Percentiles rank a stretch among this genome's conserved stretches.
Evolutionary conservation across 2,329 filamentous ascomycete genomes (phyloP).

Genomic region (Aspergillus sp.): DNA sequence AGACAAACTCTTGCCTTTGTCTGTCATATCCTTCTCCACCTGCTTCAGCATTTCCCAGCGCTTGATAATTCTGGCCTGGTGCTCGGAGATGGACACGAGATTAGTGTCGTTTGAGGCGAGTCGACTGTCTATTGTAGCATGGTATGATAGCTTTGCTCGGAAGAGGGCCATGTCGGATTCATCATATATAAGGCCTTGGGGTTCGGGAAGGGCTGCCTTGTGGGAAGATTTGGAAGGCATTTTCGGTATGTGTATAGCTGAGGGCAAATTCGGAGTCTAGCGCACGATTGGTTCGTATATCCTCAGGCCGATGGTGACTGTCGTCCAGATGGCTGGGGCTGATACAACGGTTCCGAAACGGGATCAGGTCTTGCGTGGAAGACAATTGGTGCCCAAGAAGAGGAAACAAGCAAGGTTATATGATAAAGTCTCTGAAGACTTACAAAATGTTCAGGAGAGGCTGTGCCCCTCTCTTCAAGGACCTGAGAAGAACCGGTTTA

Average conservation of each 20-base stretch:
- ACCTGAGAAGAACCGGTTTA: slow-evolving; percentile 8
- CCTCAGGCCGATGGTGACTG: neutral
- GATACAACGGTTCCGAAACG: neutral
- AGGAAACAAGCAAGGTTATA: neutral
- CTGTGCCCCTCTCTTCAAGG: neutral
- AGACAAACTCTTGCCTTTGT: slow-evolving; percentile 31
- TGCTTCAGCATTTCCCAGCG: slow-evolving; percentile 37
- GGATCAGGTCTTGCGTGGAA: neutral
- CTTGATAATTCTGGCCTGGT: slow-evolving; percentile 35
- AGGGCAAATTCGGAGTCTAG: neutral
- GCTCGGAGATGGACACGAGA: slow-evolving; percentile 33
- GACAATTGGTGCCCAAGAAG: neutral
- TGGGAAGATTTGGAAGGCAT: slow-evolving; percentile 28
- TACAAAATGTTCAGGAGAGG: neutral
- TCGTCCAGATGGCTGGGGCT: neutral
- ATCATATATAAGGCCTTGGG: slow-evolving; percentile 34
- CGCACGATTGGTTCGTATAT: neutral
- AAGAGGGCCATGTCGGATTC: slow-evolving; percentile 40
- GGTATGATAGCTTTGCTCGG: slow-evolving; percentile 35
- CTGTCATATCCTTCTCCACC: slow-evolving; percentile 32
- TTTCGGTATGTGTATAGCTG: neutral
- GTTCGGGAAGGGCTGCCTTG: slow-evolving; percentile 29
- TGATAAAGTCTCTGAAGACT: neutral
- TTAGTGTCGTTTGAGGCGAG: slow-evolving; percentile 33
- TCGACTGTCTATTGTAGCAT: slow-evolving; percentile 35